Conservation (phyloP, 768 basidiomycete genomes). For the Panellus pusillus region DNA sequence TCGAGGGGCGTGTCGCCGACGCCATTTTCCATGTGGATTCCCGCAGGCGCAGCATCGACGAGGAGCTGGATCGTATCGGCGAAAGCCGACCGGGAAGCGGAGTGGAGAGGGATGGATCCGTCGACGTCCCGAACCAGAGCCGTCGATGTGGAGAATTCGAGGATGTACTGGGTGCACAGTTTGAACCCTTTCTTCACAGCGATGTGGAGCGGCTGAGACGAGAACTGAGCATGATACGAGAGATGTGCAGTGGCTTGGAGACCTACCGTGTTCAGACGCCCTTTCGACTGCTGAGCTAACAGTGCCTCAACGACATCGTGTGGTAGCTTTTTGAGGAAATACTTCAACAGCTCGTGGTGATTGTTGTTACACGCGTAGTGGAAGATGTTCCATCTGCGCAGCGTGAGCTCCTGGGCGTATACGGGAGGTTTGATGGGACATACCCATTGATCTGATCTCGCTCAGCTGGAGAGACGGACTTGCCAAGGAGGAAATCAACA, state of each 20-base stretch:
- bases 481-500: slow-evolving; percentile 52
- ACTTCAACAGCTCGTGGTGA: slow-evolving; percentile 34
- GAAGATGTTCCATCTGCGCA: slow-evolving; percentile 54
- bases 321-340: slow-evolving; percentile 53
- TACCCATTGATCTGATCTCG: slow-evolving; percentile 45
- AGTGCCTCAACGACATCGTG: slow-evolving; percentile 44
- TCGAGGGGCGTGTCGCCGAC: slow-evolving; percentile 47
- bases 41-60: slow-evolving; percentile 36
- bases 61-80: slow-evolving; percentile 39
- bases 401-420: neutral
- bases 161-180: slow-evolving; percentile 34
- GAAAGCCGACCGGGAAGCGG: slow-evolving; percentile 38
- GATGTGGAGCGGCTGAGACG: slow-evolving; percentile 51
- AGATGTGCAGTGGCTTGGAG: neutral
- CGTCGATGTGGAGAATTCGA: slow-evolving; percentile 37
- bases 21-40: slow-evolving; percentile 50
- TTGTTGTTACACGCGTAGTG: slow-evolving; percentile 42
- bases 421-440: slow-evolving; percentile 7
- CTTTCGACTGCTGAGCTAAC: slow-evolving; percentile 47
- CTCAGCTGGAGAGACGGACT: slow-evolving; percentile 44
- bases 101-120: slow-evolving; percentile 55
- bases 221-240: no score
- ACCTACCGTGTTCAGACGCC: slow-evolving; percentile 46
- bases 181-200: slow-evolving; percentile 41
- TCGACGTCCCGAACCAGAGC: slow-evolving; percentile 44